Percentiles rank a stretch among this genome's conserved stretches.
phyloP scores from a whole-genome alignment of 2,329 filamentous ascomycete genomes.

The Calonectria fujianensis region DNA sequence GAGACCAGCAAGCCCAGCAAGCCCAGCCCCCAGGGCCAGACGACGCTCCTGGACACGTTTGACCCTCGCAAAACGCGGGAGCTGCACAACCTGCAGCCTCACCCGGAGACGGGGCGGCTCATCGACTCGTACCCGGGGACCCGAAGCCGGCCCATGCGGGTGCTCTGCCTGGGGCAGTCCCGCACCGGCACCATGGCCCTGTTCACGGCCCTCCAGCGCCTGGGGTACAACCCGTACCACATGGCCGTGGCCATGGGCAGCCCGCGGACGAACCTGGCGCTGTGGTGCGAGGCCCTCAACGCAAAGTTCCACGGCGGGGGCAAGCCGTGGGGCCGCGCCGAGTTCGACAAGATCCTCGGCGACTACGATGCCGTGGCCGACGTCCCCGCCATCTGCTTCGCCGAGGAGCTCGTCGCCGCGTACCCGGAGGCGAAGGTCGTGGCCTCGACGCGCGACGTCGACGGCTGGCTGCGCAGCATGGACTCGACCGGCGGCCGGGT shows the following conservation, averaged over 20 bases:
- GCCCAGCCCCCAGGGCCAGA: not conserved
- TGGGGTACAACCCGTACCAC: slow-evolving; percentile 46
- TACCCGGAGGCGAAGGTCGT: slow-evolving; percentile 48
- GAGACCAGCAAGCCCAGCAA: slow-evolving; percentile 1
- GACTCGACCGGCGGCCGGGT: slow-evolving; percentile 38
- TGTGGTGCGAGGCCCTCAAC: slow-evolving; percentile 49
- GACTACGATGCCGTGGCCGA: slow-evolving; percentile 40
- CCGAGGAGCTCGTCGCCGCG: slow-evolving; percentile 43
- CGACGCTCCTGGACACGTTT: slow-evolving; percentile 18
- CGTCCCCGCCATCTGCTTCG: slow-evolving; percentile 44
- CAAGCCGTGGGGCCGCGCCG: slow-evolving; percentile 41
- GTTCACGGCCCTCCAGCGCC: slow-evolving; percentile 35
- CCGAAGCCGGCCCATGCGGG: slow-evolving; percentile 43
- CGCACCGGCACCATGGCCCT: slow-evolving; percentile 36
- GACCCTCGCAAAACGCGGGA: slow-evolving; percentile 24
- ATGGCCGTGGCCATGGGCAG: slow-evolving; percentile 35
- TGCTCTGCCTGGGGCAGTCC: slow-evolving; percentile 47
- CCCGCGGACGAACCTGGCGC: slow-evolving; percentile 36
- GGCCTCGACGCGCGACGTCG: slow-evolving; percentile 36
- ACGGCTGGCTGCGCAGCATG: slow-evolving; percentile 45
- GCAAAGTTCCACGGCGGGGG: slow-evolving; percentile 45
- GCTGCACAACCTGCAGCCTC: slow-evolving; percentile 42
- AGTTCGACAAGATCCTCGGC: slow-evolving; percentile 47
- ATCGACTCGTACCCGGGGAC: slow-evolving; percentile 43
- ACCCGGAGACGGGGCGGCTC: slow-evolving; percentile 42